Conservation (phyloP, 148 eudicot genomes). For the Camellia granthamiana region DNA sequence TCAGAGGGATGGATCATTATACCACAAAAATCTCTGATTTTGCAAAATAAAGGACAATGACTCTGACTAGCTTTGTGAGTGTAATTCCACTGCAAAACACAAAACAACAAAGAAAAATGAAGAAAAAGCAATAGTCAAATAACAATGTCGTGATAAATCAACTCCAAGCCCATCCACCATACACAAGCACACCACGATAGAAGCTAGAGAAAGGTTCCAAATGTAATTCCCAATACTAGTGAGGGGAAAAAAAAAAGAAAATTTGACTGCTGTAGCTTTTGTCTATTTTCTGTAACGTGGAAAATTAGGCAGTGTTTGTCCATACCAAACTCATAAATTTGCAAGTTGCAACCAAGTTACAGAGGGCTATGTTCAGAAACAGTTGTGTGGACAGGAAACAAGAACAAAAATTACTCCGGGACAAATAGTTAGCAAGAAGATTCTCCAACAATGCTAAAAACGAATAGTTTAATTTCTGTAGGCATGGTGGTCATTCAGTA, state of each 20-base stretch:
- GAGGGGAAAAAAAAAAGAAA: neutral
- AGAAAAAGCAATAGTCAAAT: constrained; percentile 5
- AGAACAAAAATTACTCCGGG: neutral
- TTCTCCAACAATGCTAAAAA: neutral
- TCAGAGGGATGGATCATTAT: constrained; percentile 11
- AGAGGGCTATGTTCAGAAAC: neutral
- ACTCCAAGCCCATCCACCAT: neutral
- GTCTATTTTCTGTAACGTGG: neutral
- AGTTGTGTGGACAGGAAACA: neutral
- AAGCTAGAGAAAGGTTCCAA: neutral
- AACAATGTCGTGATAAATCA: neutral
- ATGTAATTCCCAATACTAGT: neutral
- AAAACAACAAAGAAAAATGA: neutral
- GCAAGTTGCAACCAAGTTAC: constrained; percentile 3
- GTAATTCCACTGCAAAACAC: constrained; percentile 57
- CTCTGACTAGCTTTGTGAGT: constrained; percentile 67
- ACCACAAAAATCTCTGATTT: constrained; percentile 79
- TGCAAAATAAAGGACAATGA: constrained; percentile 62
- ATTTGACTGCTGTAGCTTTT: neutral
- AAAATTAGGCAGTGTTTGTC: neutral
- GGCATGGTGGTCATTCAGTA: neutral
- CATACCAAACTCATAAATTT: neutral
- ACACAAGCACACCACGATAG: neutral
- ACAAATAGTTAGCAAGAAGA: neutral
- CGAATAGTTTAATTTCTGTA: neutral